A percentile compares a stretch with the other conserved stretches of the same genome.
Conservation (phyloP, 1,139 yeast species). For the Meyerozyma sp. region DNA sequence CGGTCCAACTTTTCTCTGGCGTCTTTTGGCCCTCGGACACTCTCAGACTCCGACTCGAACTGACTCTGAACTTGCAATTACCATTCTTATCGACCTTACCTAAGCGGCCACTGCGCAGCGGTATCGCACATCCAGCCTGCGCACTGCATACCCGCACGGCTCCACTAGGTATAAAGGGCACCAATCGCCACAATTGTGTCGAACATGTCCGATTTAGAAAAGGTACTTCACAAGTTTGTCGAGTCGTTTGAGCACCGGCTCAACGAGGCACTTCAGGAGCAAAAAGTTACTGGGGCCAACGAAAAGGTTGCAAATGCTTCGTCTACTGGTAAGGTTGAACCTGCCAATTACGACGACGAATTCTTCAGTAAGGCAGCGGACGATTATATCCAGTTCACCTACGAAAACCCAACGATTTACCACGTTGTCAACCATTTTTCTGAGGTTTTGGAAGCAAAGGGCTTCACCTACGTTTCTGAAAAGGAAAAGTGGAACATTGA, state of each 20-base stretch:
- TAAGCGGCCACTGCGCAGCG: neutral
- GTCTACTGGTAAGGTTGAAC: neutral
- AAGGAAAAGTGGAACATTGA: constrained; percentile 39
- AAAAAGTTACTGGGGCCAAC: neutral
- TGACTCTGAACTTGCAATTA: too few species aligned
- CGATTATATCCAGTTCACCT: constrained; percentile 54
- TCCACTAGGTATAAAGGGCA: neutral
- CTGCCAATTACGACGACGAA: constrained; percentile 11
- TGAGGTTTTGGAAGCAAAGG: constrained; percentile 37
- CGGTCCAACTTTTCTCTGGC: too few species aligned
- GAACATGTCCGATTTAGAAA: neutral
- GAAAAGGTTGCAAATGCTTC: neutral
- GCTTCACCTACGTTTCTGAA: constrained; percentile 52
- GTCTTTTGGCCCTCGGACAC: too few species aligned
- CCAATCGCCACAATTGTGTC: neutral
- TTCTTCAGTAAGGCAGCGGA: constrained; percentile 36
- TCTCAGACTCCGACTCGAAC: too few species aligned
- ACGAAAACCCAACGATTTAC: constrained; percentile 55
- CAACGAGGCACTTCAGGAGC: neutral
- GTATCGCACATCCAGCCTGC: neutral
- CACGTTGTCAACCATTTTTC: constrained; percentile 50
- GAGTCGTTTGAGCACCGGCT: constrained; percentile 1
- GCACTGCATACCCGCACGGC: constrained; percentile 1
- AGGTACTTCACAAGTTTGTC: constrained; percentile 1
- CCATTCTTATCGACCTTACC: neutral